Evolutionary conservation across 2,329 filamentous ascomycete species (phyloP).

Genomic region (Aphanoascus verrucosus): DNA sequence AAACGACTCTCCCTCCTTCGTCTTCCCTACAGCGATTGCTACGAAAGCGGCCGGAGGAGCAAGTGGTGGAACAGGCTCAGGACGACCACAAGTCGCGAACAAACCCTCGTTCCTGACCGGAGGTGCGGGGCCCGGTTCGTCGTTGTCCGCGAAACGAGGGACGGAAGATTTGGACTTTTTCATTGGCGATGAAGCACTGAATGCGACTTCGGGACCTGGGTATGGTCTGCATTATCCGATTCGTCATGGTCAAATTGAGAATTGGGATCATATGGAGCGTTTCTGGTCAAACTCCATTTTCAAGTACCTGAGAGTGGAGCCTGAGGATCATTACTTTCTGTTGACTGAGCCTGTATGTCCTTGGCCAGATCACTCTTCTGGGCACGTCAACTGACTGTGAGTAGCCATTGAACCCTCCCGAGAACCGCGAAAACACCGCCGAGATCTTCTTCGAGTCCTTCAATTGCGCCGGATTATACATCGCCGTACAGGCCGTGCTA

Average conservation of each 20-base stretch:
- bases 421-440: constrained; percentile 97
- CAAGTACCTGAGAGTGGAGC: constrained; percentile 96
- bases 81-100: constrained; percentile 79
- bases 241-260: constrained; percentile 94
- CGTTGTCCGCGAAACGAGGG: constrained; percentile 82
- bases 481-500: constrained; percentile 93
- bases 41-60: constrained; percentile 68
- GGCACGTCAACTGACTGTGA: background rate
- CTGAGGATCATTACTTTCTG: constrained; percentile 96
- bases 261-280: constrained; percentile 99
- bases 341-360: constrained; percentile 80
- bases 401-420: constrained; percentile 89
- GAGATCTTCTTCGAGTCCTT: constrained; percentile 99
- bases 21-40: constrained; percentile 97
- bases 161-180: constrained; percentile 98
- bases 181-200: constrained; percentile 90
- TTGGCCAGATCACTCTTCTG: background rate
- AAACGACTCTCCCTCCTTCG: constrained; percentile 97
- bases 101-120: constrained; percentile 93
- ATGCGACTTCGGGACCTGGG: constrained; percentile 72
- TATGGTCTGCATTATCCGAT: constrained; percentile 98
- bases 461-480: constrained; percentile 97
- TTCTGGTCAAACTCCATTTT: constrained; percentile 99
- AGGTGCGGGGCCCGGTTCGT: constrained; percentile 69
- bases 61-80: constrained; percentile 66